Percentiles rank a stretch among this genome's conserved stretches.
phyloP scores from a whole-genome alignment of 441 rosid genomes.

The Flueggea neowawraea region DNA sequence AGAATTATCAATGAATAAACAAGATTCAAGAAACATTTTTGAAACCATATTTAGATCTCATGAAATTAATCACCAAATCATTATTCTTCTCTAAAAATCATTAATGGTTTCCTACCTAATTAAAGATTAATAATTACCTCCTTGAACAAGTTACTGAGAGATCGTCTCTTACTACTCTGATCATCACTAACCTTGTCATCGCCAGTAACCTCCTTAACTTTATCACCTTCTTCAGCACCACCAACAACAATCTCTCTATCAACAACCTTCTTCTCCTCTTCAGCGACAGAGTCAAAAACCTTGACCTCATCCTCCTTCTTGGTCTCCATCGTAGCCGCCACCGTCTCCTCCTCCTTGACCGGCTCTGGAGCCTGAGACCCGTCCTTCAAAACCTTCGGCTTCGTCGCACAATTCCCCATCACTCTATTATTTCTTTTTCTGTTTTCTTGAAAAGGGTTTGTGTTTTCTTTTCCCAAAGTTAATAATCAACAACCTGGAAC shows the following conservation, averaged over 20 bases:
- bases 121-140: constrained; percentile 29
- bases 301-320: constrained; percentile 14
- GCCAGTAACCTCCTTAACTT: constrained; percentile 26
- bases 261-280: constrained; percentile 21
- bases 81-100: no score
- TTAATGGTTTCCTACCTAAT: not conserved
- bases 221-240: constrained; percentile 13
- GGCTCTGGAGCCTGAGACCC: constrained; percentile 25
- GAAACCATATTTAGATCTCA: no score
- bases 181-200: constrained; percentile 15
- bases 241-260: constrained; percentile 12
- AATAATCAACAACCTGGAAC: no score
- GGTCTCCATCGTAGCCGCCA: not conserved
- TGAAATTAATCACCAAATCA: no score
- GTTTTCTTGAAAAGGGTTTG: not conserved
- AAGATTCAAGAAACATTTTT: no score
- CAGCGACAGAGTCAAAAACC: not conserved
- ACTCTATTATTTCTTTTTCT: not conserved
- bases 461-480: no score
- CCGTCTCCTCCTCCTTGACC: not conserved
- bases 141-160: constrained; percentile 59
- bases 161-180: constrained; percentile 32
- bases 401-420: constrained; percentile 78
- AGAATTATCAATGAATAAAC: no score
- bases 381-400: constrained; percentile 60